phyloP scores from a whole-genome alignment of 305 asterid genomes.

The Fraxinus floribunda region DNA sequence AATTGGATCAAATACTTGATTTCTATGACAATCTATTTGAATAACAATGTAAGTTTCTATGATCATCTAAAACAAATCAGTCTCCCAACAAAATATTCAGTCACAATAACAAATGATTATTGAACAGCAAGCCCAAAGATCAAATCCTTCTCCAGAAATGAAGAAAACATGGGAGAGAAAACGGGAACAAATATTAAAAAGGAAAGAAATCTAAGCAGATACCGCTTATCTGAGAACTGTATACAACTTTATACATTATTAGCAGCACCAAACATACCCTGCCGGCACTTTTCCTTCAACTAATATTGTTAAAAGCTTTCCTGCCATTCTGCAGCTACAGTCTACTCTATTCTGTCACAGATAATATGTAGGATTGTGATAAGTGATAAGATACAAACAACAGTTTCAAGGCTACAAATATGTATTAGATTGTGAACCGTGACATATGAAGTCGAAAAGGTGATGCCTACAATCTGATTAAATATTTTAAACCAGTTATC shows the following conservation, averaged over 20 bases:
- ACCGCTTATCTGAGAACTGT: slow-evolving; percentile 19
- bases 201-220: background rate
- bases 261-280: slow-evolving; percentile 23
- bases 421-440: background rate
- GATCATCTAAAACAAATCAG: slow-evolving; percentile 21
- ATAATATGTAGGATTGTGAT: background rate
- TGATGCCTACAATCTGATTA: background rate
- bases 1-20: background rate
- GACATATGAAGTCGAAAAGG: background rate
- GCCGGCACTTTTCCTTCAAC: background rate
- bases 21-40: background rate
- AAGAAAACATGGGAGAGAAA: background rate
- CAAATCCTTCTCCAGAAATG: slow-evolving; percentile 23
- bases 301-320: slow-evolving; percentile 14
- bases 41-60: background rate
- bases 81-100: slow-evolving; percentile 22
- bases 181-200: background rate
- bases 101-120: slow-evolving; percentile 22
- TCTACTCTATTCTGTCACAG: slow-evolving; percentile 27
- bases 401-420: background rate
- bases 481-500: background rate
- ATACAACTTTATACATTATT: slow-evolving; percentile 17
- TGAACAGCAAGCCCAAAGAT: slow-evolving; percentile 20
- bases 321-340: slow-evolving; percentile 26
- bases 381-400: background rate